Conservation (phyloP, 1,139 yeast species). For the Trichomonascaceae sp. region DNA sequence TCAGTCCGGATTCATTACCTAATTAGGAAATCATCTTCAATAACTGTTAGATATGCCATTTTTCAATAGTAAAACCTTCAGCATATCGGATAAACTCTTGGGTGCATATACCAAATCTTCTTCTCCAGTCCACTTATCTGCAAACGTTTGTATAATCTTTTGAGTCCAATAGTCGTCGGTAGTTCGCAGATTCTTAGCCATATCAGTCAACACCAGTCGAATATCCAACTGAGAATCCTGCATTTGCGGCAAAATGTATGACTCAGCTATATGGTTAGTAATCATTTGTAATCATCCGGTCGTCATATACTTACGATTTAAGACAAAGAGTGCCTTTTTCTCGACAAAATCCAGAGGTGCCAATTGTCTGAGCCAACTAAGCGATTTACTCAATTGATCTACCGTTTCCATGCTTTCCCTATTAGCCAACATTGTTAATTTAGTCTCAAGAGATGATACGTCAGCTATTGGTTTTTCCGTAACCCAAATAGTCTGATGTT, state of each 20-base stretch:
- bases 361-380: constrained; percentile 1
- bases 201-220: constrained; percentile 45
- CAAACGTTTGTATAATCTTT: constrained; percentile 55
- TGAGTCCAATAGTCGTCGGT: constrained; percentile 64
- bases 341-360: constrained; percentile 8
- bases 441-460: neutral
- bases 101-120: constrained; percentile 15
- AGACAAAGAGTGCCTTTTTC: constrained; percentile 9
- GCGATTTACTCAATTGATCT: neutral
- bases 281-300: neutral
- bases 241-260: neutral
- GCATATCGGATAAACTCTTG: constrained; percentile 15
- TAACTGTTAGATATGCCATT: neutral
- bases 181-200: constrained; percentile 41
- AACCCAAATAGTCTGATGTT: constrained; percentile 17
- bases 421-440: neutral
- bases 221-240: constrained; percentile 48
- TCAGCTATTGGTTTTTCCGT: constrained; percentile 7
- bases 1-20: neutral
- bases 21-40: neutral
- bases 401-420: neutral
- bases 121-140: constrained; percentile 35
- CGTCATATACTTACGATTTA: constrained; percentile 14
- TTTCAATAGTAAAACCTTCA: constrained; percentile 11
- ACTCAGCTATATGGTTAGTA: constrained; percentile 3